Base-by-base conservation (phyloP, 805 yeast genomes). In the Wickerhamomyces subpelliculosus region DNA sequence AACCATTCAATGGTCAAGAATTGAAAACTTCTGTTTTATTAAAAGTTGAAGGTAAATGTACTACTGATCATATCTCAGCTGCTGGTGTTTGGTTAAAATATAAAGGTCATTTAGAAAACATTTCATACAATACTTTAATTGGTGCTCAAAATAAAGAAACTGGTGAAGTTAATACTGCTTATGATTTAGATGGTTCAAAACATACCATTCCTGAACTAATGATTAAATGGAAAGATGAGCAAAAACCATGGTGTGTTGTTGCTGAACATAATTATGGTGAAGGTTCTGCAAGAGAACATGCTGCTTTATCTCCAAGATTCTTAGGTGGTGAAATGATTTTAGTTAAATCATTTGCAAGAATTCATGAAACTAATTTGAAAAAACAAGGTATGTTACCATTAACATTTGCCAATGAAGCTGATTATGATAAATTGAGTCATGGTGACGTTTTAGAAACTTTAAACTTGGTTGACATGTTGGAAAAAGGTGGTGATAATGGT, bases 251-350 rank as follows among this genome's bases (percentile, higher is more conserved):
- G 98, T 73, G 79, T 48, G 97, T 93, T 32, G 83, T 93, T 47
- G 97, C 97, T 38, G 98, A 93, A 62, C 96, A 93, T 60, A 90
- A 90, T 65, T 93, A 90, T 57, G 98, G 98, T 66, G 98, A 90
- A 70, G 98, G 98, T 54, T 89, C 97, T 35, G 97, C 98, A 24
- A 84, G 98, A 75, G 98, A 90, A 63, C 98, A 90, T 57, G 98
- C 98, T 33, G 97, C 97, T 13, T 71, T 93, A 49, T 86, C 93
- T 25, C 98, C 97, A 40, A 76, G 94, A 64, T 93, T 85, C 70
- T 72, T 93, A 32, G 97, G 97, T 43, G 97, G 98, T 46, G 66
- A 80, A 41, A 76, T 88, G 46, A 83, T 90, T 45, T 68, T 90
- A 45, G 95, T 86, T 52, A 90, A 89, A 65, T 89, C 97, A 9